A percentile compares a stretch with the other conserved stretches of the same genome.
phyloP scores from a whole-genome alignment of 352 stramenopile species.

The Pythium aphanidermatum region DNA sequence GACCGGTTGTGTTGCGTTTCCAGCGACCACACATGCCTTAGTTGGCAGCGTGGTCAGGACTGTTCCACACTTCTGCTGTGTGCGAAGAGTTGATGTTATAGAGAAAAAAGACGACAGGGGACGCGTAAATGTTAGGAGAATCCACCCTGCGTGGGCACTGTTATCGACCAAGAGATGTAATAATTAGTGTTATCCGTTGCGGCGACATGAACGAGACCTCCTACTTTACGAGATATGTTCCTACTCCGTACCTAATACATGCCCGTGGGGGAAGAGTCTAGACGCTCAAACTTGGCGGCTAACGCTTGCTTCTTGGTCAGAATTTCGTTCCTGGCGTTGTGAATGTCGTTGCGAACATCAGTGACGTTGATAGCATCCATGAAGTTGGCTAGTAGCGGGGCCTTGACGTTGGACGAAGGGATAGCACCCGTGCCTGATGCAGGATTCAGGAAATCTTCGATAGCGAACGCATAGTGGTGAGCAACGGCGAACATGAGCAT shows the following conservation, averaged over 20 bases:
- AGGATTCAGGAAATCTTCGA: conserved; percentile 81
- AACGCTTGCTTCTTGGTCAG: conserved; percentile 87
- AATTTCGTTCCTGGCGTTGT: conserved; percentile 83
- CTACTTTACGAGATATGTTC: background rate
- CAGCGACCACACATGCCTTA: conserved; percentile 20
- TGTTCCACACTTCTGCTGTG: too few relatives aligned
- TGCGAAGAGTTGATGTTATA: conserved; percentile 19
- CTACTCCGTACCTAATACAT: conserved; percentile 54
- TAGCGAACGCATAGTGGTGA: conserved; percentile 91
- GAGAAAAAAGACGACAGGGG: conserved; percentile 11
- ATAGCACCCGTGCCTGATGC: conserved; percentile 24
- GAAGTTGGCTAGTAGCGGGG: conserved; percentile 79
- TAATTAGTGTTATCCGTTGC: conserved; percentile 27
- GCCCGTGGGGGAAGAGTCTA: conserved; percentile 54
- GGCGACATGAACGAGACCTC: too few relatives aligned
- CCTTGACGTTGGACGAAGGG: conserved; percentile 76
- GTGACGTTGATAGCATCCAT: conserved; percentile 89
- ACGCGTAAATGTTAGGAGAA: background rate
- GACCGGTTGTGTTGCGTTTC: conserved; percentile 78
- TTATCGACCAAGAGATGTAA: conserved; percentile 18
- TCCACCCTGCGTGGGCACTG: background rate
- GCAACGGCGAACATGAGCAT: conserved; percentile 92
- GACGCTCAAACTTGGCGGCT: conserved; percentile 75
- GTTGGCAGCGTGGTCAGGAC: too few relatives aligned
- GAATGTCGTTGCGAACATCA: conserved; percentile 80